Conservation (phyloP, 2,329 filamentous ascomycete species). For the Sporothrix sp. region DNA sequence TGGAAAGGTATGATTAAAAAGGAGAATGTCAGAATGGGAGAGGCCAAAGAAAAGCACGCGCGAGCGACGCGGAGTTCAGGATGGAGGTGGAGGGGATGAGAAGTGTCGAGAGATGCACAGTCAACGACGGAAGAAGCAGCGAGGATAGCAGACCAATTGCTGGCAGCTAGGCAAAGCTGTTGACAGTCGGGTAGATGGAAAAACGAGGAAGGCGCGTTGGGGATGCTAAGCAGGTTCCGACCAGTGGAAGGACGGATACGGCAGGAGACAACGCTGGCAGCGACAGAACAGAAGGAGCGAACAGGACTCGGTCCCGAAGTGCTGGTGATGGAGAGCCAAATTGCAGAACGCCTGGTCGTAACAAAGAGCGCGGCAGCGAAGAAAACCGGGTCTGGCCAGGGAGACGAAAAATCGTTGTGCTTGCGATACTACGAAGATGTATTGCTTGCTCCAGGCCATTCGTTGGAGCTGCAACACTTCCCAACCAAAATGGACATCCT, state of each 20-base stretch:
- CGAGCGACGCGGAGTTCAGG: background rate
- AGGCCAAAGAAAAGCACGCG: background rate
- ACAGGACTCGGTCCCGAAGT: background rate
- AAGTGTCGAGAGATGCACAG: constrained; percentile 1
- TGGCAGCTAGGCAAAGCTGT: constrained; percentile 8
- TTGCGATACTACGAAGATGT: too few species aligned
- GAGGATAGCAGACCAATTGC: background rate
- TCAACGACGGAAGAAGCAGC: background rate
- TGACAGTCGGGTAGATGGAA: constrained; percentile 13
- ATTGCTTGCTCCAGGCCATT: constrained; percentile 8
- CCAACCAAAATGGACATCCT: constrained; percentile 15
- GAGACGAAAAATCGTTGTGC: background rate
- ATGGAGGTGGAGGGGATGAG: background rate
- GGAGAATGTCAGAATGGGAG: constrained; percentile 2
- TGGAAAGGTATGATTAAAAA: background rate
- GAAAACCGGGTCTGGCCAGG: constrained; percentile 2
- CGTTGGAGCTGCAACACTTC: constrained; percentile 12
- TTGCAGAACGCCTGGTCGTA: background rate
- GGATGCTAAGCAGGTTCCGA: constrained; percentile 1
- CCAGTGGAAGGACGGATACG: background rate
- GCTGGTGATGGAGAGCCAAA: background rate
- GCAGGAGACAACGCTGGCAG: background rate
- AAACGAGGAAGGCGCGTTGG: constrained; percentile 11
- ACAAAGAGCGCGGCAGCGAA: background rate
- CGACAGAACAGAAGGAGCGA: constrained; percentile 2